A percentile compares a stretch with the other conserved stretches of the same genome.
Evolutionary conservation across 2,329 filamentous ascomycete species (phyloP).

Genomic region (Aspergillus sp.): DNA sequence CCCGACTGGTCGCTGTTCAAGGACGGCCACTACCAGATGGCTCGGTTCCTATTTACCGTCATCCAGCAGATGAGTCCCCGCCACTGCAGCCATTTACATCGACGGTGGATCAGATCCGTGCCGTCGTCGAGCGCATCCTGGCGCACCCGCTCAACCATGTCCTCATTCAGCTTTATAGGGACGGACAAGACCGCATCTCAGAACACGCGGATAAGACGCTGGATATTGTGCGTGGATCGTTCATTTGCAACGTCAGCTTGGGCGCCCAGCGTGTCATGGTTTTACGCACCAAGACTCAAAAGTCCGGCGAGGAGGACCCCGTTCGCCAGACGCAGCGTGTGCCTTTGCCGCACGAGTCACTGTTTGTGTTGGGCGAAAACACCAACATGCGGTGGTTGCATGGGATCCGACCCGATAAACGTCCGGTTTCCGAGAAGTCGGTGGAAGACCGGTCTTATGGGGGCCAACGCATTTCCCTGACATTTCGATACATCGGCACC

Average conservation of each 20-base stretch:
- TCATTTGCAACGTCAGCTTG: conserved; percentile 87
- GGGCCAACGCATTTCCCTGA: conserved; percentile 79
- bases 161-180: conserved; percentile 86
- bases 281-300: conserved; percentile 58
- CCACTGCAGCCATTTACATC: conserved; percentile 66
- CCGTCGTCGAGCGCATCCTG: conserved; percentile 59
- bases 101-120: conserved; percentile 59
- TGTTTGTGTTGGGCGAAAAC: conserved; percentile 68
- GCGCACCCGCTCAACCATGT: conserved; percentile 83
- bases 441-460: conserved; percentile 60
- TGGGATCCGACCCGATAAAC: conserved; percentile 81
- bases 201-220: conserved; percentile 97
- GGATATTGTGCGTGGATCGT: conserved; percentile 72
- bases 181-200: conserved; percentile 80
- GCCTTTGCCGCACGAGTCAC: conserved; percentile 74
- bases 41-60: conserved; percentile 77
- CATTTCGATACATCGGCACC: conserved; percentile 81
- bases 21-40: conserved; percentile 61
- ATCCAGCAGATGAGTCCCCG: conserved; percentile 81
- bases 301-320: conserved; percentile 15
- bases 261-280: conserved; percentile 86
- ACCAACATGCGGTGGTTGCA: conserved; percentile 88
- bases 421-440: conserved; percentile 57
- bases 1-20: conserved; percentile 82
- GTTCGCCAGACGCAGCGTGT: conserved; percentile 57